phyloP scores from a whole-genome alignment of 352 stramenopile species.

The Phytopythium boreale region DNA sequence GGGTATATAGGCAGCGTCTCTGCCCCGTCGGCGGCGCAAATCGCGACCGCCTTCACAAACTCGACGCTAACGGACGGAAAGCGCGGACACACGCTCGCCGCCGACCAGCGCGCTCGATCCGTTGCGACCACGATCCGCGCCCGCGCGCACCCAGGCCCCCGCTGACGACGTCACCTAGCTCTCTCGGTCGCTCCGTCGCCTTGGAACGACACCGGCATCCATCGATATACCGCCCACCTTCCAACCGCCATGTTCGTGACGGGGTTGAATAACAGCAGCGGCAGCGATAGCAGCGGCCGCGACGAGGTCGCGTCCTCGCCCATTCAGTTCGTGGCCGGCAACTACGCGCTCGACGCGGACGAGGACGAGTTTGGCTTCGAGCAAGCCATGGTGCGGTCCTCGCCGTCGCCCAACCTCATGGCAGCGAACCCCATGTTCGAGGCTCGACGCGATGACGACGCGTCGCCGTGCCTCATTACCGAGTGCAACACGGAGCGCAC shows the following conservation, averaged over 20 bases:
- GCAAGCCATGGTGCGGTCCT: slow-evolving; percentile 50
- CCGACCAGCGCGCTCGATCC: background rate
- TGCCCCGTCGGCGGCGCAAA: background rate
- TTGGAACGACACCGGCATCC: background rate
- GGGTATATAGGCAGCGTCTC: background rate
- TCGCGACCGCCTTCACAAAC: background rate
- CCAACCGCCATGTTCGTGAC: slow-evolving; percentile 21
- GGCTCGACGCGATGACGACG: slow-evolving; percentile 25
- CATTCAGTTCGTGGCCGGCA: slow-evolving; percentile 45
- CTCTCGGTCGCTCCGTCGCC: too few relatives aligned
- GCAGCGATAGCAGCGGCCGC: background rate
- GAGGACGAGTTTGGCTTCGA: slow-evolving; percentile 47
- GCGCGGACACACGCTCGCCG: background rate
- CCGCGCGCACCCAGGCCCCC: background rate
- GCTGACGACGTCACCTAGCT: background rate
- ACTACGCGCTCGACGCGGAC: slow-evolving; percentile 41
- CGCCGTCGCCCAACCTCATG: slow-evolving; percentile 35
- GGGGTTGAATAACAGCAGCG: slow-evolving; percentile 11
- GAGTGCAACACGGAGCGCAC: slow-evolving; percentile 16
- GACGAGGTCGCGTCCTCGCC: slow-evolving; percentile 4
- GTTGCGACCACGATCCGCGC: too few relatives aligned
- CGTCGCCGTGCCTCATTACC: slow-evolving; percentile 8
- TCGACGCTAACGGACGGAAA: background rate
- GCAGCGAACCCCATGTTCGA: slow-evolving; percentile 20
- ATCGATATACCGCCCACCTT: background rate